Conservation (phyloP, 1,139 yeast genomes). For the Zygosaccharomyces pseudobailii region DNA sequence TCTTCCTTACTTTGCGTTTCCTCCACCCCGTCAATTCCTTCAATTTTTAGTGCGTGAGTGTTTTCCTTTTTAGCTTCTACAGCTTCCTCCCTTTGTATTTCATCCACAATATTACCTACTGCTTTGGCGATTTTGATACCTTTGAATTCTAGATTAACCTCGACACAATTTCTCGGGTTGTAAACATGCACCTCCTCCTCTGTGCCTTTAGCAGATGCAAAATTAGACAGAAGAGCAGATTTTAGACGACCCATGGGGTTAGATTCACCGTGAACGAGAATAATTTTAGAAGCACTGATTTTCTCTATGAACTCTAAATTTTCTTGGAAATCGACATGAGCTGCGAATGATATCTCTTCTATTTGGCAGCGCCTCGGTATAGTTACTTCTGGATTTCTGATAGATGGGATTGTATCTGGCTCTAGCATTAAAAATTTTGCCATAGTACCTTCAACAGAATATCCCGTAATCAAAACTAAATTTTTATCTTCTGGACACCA, state of each 20-base stretch:
- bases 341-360: slow-evolving; percentile 98
- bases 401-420: slow-evolving; percentile 83
- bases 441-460: slow-evolving; percentile 97
- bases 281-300: slow-evolving; percentile 76
- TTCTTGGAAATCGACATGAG: slow-evolving; percentile 95
- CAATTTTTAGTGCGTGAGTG: slow-evolving; percentile 8
- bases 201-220: slow-evolving; percentile 75
- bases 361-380: slow-evolving; percentile 83
- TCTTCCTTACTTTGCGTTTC: slow-evolving; percentile 20
- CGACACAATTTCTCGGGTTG: slow-evolving; percentile 90
- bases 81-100: slow-evolving; percentile 31
- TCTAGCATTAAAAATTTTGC: slow-evolving; percentile 86
- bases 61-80: slow-evolving; percentile 16
- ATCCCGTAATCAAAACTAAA: slow-evolving; percentile 85
- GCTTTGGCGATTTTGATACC: slow-evolving; percentile 86
- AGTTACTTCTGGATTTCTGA: slow-evolving; percentile 68
- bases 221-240: slow-evolving; percentile 85
- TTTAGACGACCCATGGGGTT: slow-evolving; percentile 97
- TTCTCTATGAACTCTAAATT: slow-evolving; percentile 86
- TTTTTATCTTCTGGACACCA: slow-evolving; percentile 98
- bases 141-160: slow-evolving; percentile 67
- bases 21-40: slow-evolving; percentile 9
- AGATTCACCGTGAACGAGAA: slow-evolving; percentile 96
- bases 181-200: slow-evolving; percentile 88
- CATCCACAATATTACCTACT: slow-evolving; percentile 67